Percentiles rank a stretch among this genome's conserved stretches.
Conservation (phyloP, 2,329 filamentous ascomycete genomes). For the Laburnicola sp. region DNA sequence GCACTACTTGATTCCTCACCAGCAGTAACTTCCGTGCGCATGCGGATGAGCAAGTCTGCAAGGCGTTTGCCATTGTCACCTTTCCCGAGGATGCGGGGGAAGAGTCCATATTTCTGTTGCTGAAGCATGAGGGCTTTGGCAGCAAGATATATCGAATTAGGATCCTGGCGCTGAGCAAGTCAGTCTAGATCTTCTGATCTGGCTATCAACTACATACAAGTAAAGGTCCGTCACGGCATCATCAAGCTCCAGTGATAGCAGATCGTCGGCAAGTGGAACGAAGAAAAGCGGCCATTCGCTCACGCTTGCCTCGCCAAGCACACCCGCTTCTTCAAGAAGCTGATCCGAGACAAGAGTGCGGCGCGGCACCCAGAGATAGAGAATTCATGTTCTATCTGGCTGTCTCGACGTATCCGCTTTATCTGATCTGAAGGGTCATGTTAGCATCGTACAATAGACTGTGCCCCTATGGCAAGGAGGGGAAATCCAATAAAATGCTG, state of each 20-base stretch:
- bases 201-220: conserved; percentile 57
- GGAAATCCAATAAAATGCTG: conserved; percentile 33
- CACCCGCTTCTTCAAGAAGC: conserved; percentile 87
- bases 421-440: conserved; percentile 74
- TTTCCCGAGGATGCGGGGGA: conserved; percentile 92
- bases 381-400: conserved; percentile 90
- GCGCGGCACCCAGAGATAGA: conserved; percentile 92
- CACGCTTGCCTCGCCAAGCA: conserved; percentile 89
- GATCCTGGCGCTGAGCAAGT: conserved; percentile 70
- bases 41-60: conserved; percentile 82
- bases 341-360: conserved; percentile 90
- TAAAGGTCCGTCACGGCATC: conserved; percentile 87
- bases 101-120: conserved; percentile 88
- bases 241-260: conserved; percentile 87
- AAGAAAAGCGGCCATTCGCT: conserved; percentile 87
- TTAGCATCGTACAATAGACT: conserved; percentile 51
- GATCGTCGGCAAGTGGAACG: conserved; percentile 86
- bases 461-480: conserved; percentile 26
- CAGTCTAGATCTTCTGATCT: conserved; percentile 16
- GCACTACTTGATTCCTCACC: conserved; percentile 69
- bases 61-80: conserved; percentile 90
- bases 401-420: conserved; percentile 83
- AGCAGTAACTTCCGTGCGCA: conserved; percentile 85
- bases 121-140: conserved; percentile 93
- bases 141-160: conserved; percentile 84